Evolutionary conservation across 2,329 filamentous ascomycete genomes (phyloP).

Genomic region (Mycosphaerelloides madeirae): DNA sequence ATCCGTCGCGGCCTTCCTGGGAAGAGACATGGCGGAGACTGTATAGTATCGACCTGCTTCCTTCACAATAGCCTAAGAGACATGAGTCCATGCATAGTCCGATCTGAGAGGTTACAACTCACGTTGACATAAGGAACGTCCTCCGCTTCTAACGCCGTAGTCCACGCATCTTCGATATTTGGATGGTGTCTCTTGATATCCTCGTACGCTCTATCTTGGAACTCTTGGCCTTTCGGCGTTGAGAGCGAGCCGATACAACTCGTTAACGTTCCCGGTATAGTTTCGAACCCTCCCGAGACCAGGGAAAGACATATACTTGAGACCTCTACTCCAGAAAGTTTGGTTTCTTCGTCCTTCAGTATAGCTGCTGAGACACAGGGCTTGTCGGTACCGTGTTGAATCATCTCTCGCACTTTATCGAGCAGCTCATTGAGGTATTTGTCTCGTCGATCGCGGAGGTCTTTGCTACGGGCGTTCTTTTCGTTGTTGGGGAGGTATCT

Average conservation of each 20-base stretch:
- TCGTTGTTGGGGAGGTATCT: constrained; percentile 51
- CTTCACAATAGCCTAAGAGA: constrained; percentile 42
- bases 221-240: constrained; percentile 46
- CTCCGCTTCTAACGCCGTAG: constrained; percentile 41
- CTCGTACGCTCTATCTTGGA: constrained; percentile 50
- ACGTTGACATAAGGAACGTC: constrained; percentile 45
- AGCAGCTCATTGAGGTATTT: constrained; percentile 48
- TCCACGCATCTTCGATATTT: constrained; percentile 46
- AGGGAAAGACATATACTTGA: constrained; percentile 51
- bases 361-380: constrained; percentile 53
- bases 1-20: constrained; percentile 48
- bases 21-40: constrained; percentile 50
- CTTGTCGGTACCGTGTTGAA: constrained; percentile 48
- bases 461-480: constrained; percentile 46
- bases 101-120: not conserved
- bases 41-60: constrained; percentile 53
- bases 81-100: not conserved
- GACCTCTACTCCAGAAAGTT: constrained; percentile 50
- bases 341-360: constrained; percentile 52
- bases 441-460: constrained; percentile 46
- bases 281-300: constrained; percentile 53
- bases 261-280: constrained; percentile 51
- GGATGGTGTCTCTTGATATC: constrained; percentile 49
- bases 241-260: constrained; percentile 49
- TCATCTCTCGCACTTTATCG: constrained; percentile 50